Evolutionary conservation across 352 stramenopile genomes (phyloP), one percentile per base, ranked within the genome.

Genomic region (Pythium oligandrum): DNA sequence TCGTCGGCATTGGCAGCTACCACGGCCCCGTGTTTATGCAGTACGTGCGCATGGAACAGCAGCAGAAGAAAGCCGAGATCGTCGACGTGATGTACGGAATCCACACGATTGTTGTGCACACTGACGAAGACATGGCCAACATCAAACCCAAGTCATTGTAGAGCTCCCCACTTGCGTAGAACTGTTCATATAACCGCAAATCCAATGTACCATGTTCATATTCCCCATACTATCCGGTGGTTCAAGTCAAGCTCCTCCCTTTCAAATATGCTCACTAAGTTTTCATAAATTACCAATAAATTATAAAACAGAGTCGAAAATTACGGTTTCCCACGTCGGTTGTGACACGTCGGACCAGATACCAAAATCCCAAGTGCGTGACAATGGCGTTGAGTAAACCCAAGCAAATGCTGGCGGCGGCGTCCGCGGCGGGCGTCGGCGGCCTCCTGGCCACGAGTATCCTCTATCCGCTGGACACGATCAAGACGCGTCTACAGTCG

Each of bases 401-500:
- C 4, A 87, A 90, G 79, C 68, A 91, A 55, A 90, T 81, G 75
- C 59, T 93, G 67, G 79, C 80, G 52, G 80, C 78, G 34, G 84
- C 84, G 32, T 88, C 78, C 3, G 78, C 84, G 6, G 84, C 84
- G 2, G 84, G 80, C 48, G 71, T 91, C 26, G 82, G 84, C 35
- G 84, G 84, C 45, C 82, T 90, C 65, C 59, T 90, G 45, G 73
- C 84, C 50, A 92, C 84, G 40, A 79, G 71, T 44, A 80, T 86
- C 30, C 57, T 94, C 40, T 94, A 93, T 52, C 86, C 86, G 40
- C 69, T 96, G 8, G 86, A 96, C 54, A 92, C 81, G 51, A 73
- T 96, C 53, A 96, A 96, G 76, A 94, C 82, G 61, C 81, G 83
- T 46, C 86, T 96, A 48, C 86, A 96, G 68, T 91, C 83, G 45